Percentiles rank a stretch among this genome's conserved stretches.
Conservation (phyloP, 371 early-diverging fungal species). For the Polyrhizophydium stewartii region DNA sequence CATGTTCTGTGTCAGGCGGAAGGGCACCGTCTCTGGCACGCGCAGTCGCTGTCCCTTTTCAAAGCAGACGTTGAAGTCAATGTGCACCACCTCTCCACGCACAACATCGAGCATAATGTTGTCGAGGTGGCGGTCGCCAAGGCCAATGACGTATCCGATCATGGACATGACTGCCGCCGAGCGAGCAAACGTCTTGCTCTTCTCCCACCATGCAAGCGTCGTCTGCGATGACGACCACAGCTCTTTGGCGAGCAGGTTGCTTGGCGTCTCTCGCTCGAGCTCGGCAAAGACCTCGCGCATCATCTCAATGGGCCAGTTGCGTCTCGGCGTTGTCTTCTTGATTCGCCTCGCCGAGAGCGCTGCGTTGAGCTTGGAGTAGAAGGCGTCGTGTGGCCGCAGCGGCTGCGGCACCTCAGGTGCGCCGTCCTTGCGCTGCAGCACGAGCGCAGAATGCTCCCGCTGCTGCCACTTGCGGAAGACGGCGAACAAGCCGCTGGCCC, state of each 20-base stretch:
- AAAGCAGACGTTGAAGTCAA: conserved; percentile 98
- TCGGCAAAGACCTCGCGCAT: conserved; percentile 57
- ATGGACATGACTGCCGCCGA: conserved; percentile 61
- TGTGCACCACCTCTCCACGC: conserved; percentile 92
- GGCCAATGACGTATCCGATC: conserved; percentile 90
- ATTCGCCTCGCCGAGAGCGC: not conserved
- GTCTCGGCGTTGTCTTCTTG: conserved; percentile 30
- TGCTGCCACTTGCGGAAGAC: conserved; percentile 47
- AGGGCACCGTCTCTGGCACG: conserved; percentile 95
- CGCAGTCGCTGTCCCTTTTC: conserved; percentile 86
- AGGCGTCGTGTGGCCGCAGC: conserved; percentile 31
- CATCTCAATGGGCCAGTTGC: conserved; percentile 63
- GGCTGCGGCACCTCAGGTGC: conserved; percentile 9
- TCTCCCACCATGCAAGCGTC: conserved; percentile 36
- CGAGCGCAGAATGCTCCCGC: conserved; percentile 23
- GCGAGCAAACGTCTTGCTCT: conserved; percentile 32
- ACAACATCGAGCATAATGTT: conserved; percentile 90
- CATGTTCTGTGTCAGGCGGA: conserved; percentile 89
- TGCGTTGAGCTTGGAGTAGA: conserved; percentile 31
- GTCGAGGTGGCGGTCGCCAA: conserved; percentile 98
- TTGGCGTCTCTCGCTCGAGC: conserved; percentile 61
- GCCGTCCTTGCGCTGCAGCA: conserved; percentile 23
- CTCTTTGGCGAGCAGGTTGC: conserved; percentile 50
- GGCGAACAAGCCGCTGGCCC: conserved; percentile 66
- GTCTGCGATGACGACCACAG: conserved; percentile 25